Evolutionary conservation across 164 flowering plant species (phyloP).

Genomic region (Brasenia schreberi): DNA sequence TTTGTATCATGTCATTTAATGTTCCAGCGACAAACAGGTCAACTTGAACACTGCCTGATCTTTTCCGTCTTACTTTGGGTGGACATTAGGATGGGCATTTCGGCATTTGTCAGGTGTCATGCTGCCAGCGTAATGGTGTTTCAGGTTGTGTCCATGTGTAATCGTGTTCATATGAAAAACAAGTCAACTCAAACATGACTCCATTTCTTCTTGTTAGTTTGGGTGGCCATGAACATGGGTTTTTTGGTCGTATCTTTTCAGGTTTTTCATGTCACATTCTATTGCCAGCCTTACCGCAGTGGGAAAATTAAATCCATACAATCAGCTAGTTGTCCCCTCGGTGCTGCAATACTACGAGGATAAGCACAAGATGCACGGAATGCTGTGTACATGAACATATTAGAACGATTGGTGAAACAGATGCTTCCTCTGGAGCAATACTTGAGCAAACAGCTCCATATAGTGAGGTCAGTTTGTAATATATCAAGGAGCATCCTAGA

Average conservation of each 20-base stretch:
- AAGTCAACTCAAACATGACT: neutral
- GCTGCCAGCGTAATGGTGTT: too few species aligned
- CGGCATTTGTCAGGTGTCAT: too few species aligned
- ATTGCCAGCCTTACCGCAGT: neutral
- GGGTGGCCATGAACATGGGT: neutral
- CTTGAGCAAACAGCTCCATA: neutral
- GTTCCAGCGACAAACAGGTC: too few species aligned
- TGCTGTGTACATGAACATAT: neutral
- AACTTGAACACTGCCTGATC: too few species aligned
- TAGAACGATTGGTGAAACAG: neutral
- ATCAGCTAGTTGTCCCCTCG: constrained; percentile 1
- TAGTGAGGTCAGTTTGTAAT: neutral
- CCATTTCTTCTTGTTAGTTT: neutral
- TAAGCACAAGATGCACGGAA: neutral
- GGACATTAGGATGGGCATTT: too few species aligned
- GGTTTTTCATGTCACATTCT: neutral
- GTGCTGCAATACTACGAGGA: constrained; percentile 1
- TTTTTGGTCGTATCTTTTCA: neutral
- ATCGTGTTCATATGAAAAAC: too few species aligned
- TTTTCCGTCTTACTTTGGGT: too few species aligned
- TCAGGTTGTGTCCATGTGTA: too few species aligned
- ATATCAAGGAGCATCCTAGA: neutral
- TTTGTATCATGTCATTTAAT: too few species aligned
- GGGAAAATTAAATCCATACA: neutral
- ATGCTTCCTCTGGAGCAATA: neutral